Percentiles rank a stretch among this genome's conserved stretches.
Evolutionary conservation across 257 asterid species (phyloP).

Genomic region (Solanum chilense): DNA sequence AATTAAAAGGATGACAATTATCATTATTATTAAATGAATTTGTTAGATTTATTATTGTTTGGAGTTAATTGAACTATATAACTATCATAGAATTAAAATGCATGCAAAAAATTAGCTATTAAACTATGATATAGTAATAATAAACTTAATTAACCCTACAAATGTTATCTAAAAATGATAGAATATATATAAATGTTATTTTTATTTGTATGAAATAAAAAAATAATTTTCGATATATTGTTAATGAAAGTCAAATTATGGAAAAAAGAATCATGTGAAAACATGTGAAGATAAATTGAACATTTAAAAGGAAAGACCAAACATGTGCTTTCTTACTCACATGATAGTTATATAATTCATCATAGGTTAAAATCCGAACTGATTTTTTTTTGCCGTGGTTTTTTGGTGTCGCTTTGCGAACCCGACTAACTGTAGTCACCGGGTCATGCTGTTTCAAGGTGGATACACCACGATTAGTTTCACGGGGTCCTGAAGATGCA

Average conservation of each 20-base stretch:
- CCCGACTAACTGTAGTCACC: rapidly evolving
- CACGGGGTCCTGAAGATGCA: rapidly evolving
- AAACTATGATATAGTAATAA: too few species aligned
- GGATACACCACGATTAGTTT: rapidly evolving
- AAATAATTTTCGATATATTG: rapidly evolving
- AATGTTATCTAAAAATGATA: rapidly evolving
- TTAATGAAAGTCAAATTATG: too few species aligned
- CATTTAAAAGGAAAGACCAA: not conserved
- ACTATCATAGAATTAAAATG: too few species aligned
- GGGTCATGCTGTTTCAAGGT: rapidly evolving
- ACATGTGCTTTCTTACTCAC: not conserved
- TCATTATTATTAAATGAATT: not conserved
- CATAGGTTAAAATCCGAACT: not conserved
- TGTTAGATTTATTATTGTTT: not conserved
- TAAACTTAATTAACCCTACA: too few species aligned
- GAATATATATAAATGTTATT: too few species aligned
- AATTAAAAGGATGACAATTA: too few species aligned
- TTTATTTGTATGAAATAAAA: too few species aligned
- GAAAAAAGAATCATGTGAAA: too few species aligned
- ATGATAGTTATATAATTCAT: too few species aligned
- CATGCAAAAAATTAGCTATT: too few species aligned
- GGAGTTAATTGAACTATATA: too few species aligned
- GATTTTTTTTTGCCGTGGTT: rapidly evolving
- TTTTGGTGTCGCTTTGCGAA: rapidly evolving
- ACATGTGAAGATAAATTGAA: too few species aligned